phyloP scores from a whole-genome alignment of 352 stramenopile genomes.

The Phytophthora crassamura region DNA sequence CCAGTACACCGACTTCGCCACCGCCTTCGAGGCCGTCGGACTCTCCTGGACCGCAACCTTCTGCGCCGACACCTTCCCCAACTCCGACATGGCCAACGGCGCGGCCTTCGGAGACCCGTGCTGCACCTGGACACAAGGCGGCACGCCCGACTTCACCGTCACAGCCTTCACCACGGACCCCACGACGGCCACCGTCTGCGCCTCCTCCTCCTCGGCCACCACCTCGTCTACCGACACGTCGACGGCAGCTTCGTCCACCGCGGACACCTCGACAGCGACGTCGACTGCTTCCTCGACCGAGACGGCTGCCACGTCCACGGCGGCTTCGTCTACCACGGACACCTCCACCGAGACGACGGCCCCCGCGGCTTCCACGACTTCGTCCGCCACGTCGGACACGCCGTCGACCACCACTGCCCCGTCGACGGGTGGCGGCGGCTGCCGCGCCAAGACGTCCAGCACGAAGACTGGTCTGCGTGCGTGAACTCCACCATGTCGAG shows the following conservation, averaged over 20 bases:
- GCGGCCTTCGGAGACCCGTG: constrained; percentile 46
- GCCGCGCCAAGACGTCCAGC: constrained; percentile 10
- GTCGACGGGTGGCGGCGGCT: constrained; percentile 17
- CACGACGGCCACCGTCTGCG: constrained; percentile 24
- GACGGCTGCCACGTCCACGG: neutral
- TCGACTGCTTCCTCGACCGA: neutral
- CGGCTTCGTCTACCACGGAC: neutral
- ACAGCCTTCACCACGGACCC: constrained; percentile 27
- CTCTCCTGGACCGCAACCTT: constrained; percentile 25
- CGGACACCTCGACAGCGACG: neutral
- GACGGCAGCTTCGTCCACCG: neutral
- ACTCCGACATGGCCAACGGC: constrained; percentile 34
- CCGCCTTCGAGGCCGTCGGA: constrained; percentile 26
- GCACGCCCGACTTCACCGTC: constrained; percentile 38
- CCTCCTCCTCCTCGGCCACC: constrained; percentile 3
- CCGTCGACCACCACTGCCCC: neutral
- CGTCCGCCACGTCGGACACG: constrained; percentile 4
- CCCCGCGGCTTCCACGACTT: constrained; percentile 1
- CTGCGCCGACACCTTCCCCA: constrained; percentile 18
- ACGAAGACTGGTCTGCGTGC: constrained; percentile 8
- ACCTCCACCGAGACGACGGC: neutral
- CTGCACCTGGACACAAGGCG: constrained; percentile 39
- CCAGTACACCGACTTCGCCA: constrained; percentile 43
- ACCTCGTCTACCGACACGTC: neutral
- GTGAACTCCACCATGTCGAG: neutral